Evolutionary conservation across 495 filamentous ascomycete species (phyloP), one percentile per base, ranked within the genome.

Genomic region (Rhypophila decipiens): DNA sequence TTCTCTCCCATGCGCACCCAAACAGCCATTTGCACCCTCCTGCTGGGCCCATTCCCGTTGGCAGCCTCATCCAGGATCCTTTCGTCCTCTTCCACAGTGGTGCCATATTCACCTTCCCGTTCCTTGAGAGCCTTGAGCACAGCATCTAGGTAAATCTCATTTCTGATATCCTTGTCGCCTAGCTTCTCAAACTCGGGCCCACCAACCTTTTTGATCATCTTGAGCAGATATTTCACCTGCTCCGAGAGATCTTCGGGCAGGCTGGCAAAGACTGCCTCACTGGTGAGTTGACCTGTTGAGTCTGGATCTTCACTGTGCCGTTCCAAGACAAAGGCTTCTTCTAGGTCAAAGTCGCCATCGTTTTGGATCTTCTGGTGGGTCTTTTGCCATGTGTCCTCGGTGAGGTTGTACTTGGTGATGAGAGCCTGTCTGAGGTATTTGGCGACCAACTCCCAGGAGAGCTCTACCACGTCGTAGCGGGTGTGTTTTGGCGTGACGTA

Each of bases 1-100:
- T 94, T 95, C 65, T 96, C 90, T 8, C 90, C 90, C 29, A 82
- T 64, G 39, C 90, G 78, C 29, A 95, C 86, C 50, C 85, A 70
- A 3, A 88, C 55, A 0, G 90, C 89, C 83, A 88, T 89, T 17
- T 49, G 33, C 22, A 40, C 36, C 61, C 73, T 33, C 54, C 67
- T 41, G 7, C 24, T 20, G 84, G 68, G 20, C n/a, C n/a, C n/a
- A 59, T 54, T 24, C 50, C 58, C 22, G 50, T 46, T 13, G 7
- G 7, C 4, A 51, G 50, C 29, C 1, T 11, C 24, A 1, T 29
- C 39, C 22, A 90, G 55, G 2, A 87, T 42, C 33, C 66, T 55
- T 22, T 73, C 58, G 50, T 95, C 90, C 19, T 87, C 73, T 17
- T 72, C 68, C 23, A 87, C 57, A 3, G 71, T 77, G 1, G 85